Base-by-base conservation (phyloP, 345 rosid genomes). In the Euphorbia tirucalli region DNA sequence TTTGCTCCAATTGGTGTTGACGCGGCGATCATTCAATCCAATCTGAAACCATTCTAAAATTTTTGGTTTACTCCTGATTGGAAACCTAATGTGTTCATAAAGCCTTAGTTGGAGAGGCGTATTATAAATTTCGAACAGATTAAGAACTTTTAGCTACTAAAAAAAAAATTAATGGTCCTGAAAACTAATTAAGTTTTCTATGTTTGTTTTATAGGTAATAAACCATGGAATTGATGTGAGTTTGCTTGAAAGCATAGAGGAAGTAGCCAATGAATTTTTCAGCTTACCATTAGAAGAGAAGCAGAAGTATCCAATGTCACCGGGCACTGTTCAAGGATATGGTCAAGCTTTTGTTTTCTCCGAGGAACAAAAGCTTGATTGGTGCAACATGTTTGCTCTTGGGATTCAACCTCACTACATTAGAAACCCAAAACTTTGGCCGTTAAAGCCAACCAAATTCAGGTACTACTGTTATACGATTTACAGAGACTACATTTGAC, bases 341-440 rank as follows among this genome's bases (percentile, higher is more conserved):
- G 98, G 98, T 13, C 96, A 92, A 75, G 98, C 98, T 66, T 94
- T 94, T 72, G 88, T 92, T 19, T 92, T 94, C 86, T 90, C 98
- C 0, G 96, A 94, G 82, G 87, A 90, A 70, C 97, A 94, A 80
- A 94, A 94, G 80, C 85, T 94, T 60, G 98, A 94, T 71, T 94
- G 98, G 98, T 92, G 97, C 83, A 94, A 92, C 81, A 94, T 90
- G 97, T 87, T 92, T 77, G 97, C 97, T 30, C 97, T 94, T 70
- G 98, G 97, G 46, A 71, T 94, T 73, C 87, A 86, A 67, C 98
- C 98, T 69, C 86, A 80, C 68, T 79, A 14, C 66, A 85, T 94
- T 41, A 82, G 93, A 75, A 84, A 86, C 81, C 96, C 93, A 58
- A 82, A 89, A 73, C 79, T 92, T 3, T 92, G 98, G 98, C 98